Base-by-base conservation (phyloP, 163 green algal genomes). In the Coccomyxa subellipsoidea region DNA sequence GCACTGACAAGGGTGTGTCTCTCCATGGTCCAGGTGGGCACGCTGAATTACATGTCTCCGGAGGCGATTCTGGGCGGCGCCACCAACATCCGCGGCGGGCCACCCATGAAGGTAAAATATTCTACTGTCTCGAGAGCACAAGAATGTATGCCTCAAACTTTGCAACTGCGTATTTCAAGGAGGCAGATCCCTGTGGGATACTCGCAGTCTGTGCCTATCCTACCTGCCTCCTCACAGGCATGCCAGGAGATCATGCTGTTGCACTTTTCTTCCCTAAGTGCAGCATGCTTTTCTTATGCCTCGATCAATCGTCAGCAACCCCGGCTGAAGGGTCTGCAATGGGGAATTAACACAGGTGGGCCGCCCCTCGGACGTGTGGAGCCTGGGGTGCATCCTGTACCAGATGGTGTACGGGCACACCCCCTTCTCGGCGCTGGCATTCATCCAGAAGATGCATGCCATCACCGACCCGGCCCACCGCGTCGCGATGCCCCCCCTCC, bases 21-120 rank as follows among this genome's bases (percentile, higher is more conserved):
- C 21, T 18, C 39, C 39, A 10, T 54, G 39, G 10, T 54, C 15
- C 88, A 97, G 91, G 94, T 98, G 4, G 96, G 96, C 37, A 99
- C 96, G 4, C 90, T 99, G 5, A 99, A 99, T 89, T 99, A 99
- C 93, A 99, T 99, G 96, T 95, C 91, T 2, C 96, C 96, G 10
- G 96, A 99, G 87, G 94, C 96, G 37, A 97, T 99, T 84, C 88
- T 97, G 76, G 93, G 93, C 29, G 95, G 94, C 23, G 84, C 80
- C 70, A 93, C 90, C 83, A 94, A 95, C 88, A 94, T 91, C 66
- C 77, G 93, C 47, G 93, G 92, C 2, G 93, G 88, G 0, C 89
- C 91, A 21, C 83, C 90, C 70, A 94, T 95, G 83, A 95, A 94
- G 85, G 88, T 91, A 40, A n/a, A n/a, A n/a, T n/a, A n/a, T n/a